Base-by-base conservation (phyloP, 352 stramenopile species). In the Phytophthora pini region DNA sequence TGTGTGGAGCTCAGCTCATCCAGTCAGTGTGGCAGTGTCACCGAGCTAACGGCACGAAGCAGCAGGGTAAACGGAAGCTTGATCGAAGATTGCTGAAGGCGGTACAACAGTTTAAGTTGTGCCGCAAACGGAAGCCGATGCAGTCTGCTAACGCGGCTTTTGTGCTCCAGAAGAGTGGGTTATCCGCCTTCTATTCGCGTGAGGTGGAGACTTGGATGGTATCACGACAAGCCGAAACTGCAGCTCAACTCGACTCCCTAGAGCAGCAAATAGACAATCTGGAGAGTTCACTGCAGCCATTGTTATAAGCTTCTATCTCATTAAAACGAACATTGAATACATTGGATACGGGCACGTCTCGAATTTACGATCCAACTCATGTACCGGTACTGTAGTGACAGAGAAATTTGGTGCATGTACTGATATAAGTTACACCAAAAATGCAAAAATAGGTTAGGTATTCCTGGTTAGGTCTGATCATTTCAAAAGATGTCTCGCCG, bases 1-100 rank as follows among this genome's bases (percentile, higher is more conserved):
- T 61, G 26, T 44, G 60, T 15, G 72, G 62, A 7, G 68, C 68
- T 7, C 56, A 39, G 27, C 67, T 90, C 1, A 85, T 90, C 47
- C 57, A 61, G 1, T 54, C 51, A 9, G 72, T 76, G 2, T 90
- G 82, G 82, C 32, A 39, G 22, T 53, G 38, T n/a, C 58, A 77
- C 27, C 56, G 20, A 4, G 10, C 4, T 11, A 6, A 15, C 15
- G 36, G 26, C 44, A 7, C 49, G 10, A 60, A 50, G 12, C 31
- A 26, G 43, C 51, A 36, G 20, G 45, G 9, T 10, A 52, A 56
- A 45, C 20, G 17, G 3, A 13, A n/a, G 5, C 13, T 22, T 10
- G 48, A 69, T 31, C 38, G 31, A 17, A 44, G 20, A 15, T 22
- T 82, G 22, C 27, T 65, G 43, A 66, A 53, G 6, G 44, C 64